These are phyloP conservation scores for Sphaerulina populicola DNA, from an alignment of 2,329 filamentous ascomycete species.

Conservation along the genomic window DNA sequence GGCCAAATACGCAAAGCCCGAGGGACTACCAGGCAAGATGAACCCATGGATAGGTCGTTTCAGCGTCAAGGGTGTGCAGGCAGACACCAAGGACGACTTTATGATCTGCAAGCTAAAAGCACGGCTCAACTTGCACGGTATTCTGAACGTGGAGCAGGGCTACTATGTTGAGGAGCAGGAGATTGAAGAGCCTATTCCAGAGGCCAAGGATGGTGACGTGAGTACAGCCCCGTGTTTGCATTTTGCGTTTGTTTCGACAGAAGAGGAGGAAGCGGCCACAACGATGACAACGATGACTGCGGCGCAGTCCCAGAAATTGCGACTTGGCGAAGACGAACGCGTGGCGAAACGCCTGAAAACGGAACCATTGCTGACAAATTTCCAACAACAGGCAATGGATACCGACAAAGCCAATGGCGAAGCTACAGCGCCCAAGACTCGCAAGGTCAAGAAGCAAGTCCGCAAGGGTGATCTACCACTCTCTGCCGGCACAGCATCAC, in stretches of 20 bases:
- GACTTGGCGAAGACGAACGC: slow-evolving; percentile 15
- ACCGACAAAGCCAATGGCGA: slow-evolving; percentile 58
- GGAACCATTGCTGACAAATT: slow-evolving; percentile 27
- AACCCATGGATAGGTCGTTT: slow-evolving; percentile 96
- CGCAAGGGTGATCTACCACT: slow-evolving; percentile 93
- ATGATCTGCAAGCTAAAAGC: slow-evolving; percentile 99
- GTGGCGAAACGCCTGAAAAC: slow-evolving; percentile 24
- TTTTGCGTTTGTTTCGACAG: slow-evolving; percentile 22
- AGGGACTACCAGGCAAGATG: slow-evolving; percentile 76
- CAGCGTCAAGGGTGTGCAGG: slow-evolving; percentile 95
- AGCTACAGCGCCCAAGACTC: slow-evolving; percentile 54
- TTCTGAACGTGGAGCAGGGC: slow-evolving; percentile 90
- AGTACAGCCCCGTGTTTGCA: slow-evolving; percentile 38
- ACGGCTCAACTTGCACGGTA: slow-evolving; percentile 88
- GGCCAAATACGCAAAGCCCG: slow-evolving; percentile 83
- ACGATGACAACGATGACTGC: slow-evolving; percentile 13
- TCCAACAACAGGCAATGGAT: slow-evolving; percentile 63
- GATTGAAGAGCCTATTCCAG: slow-evolving; percentile 84
- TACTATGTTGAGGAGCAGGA: slow-evolving; percentile 98
- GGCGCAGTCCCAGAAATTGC: slow-evolving; percentile 10
- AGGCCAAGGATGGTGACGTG: slow-evolving; percentile 65
- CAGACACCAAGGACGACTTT: slow-evolving; percentile 87
- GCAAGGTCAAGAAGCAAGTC: slow-evolving; percentile 99
- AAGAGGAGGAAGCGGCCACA: slow-evolving; percentile 17
- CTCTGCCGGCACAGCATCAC: slow-evolving; percentile 68